Base-by-base conservation (phyloP, 1,284 basidiomycete species). In the Lentinula novae-zelandiae region DNA sequence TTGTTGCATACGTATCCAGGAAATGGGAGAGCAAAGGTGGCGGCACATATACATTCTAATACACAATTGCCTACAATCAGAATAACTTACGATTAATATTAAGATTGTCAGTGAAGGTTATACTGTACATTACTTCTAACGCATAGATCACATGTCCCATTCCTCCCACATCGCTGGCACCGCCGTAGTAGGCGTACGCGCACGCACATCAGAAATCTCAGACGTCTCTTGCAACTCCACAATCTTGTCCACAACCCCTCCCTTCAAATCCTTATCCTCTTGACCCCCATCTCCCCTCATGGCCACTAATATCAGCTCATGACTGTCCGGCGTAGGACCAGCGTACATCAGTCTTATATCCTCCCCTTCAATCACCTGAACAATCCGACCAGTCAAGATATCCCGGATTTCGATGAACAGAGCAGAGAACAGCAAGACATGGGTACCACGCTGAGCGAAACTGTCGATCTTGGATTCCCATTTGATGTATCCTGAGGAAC, bases 331-430 rank as follows among this genome's bases (percentile, higher is more conserved):
- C 38, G 71, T 69, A n/a, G 77, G 70, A 0, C 77, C 77, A 6
- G 75, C 69, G 64, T 84, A 80, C 57, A 90, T 71, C 34, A 90
- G 77, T 36, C 88, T 83, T 34, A 92, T 80, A 66, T 90, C 87
- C 15, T 68, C 65, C 0, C 79, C 89, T 67, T 90, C 86, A 53
- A 92, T 83, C 22, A 91, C 87, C 71, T 93, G 90, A 17, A 87
- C 82, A 20, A 93, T 82, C 58, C 81, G 73, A 3, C 89, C 85
- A 1, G 84, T 86, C 20, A 76, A 71, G 22, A 82, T 73, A 59
- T 84, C 77, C 60, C 91, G 82, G 20, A 92, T 76, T 70, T 93
- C 90, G 67, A 93, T 78, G 69, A 89, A 92, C 57, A 84, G 80
- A 15, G 81, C 64, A 9, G 88, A 90, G 72, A 93, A 84, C 40